Percentiles rank a stretch among this genome's conserved stretches.
Conservation (phyloP, 2,329 filamentous ascomycete species). For the Cladosporium sp. region DNA sequence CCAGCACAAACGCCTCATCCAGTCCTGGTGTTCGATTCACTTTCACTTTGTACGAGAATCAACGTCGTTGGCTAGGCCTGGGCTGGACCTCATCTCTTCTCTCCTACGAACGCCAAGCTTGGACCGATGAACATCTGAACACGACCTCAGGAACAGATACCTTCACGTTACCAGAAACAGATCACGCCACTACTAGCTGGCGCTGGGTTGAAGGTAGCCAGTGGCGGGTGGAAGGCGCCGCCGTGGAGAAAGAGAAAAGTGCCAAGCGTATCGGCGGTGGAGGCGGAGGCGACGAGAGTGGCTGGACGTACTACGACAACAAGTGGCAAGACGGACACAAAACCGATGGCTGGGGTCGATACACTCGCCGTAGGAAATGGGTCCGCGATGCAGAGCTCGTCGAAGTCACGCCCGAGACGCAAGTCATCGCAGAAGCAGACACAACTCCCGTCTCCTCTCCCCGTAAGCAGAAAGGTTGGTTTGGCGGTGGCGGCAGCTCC, state of each 20-base stretch:
- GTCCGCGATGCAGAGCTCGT: constrained; percentile 93
- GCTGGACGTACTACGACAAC: constrained; percentile 98
- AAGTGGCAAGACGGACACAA: constrained; percentile 92
- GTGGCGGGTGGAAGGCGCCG: constrained; percentile 79
- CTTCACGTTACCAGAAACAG: constrained; percentile 65
- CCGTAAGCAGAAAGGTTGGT: constrained; percentile 27
- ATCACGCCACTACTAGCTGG: constrained; percentile 61
- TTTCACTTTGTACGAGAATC: constrained; percentile 94
- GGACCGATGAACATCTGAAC: constrained; percentile 96
- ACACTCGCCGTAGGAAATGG: constrained; percentile 92
- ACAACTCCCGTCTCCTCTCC: constrained; percentile 3
- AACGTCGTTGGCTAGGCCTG: constrained; percentile 88
- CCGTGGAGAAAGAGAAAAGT: constrained; percentile 34
- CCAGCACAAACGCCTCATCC: constrained; percentile 37
- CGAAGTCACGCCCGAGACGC: constrained; percentile 50
- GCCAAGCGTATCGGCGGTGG: constrained; percentile 24
- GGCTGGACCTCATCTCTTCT: constrained; percentile 93
- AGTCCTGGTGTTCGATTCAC: constrained; percentile 84
- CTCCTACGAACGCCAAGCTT: constrained; percentile 81
- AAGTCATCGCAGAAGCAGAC: neutral
- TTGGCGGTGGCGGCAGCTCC: constrained; percentile 16
- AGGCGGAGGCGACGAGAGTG: constrained; percentile 54
- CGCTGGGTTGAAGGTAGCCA: constrained; percentile 80
- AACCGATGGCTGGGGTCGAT: constrained; percentile 90
- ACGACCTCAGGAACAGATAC: constrained; percentile 69